Base-by-base conservation (phyloP, 1,284 basidiomycete species). In the Sutorius eximius region DNA sequence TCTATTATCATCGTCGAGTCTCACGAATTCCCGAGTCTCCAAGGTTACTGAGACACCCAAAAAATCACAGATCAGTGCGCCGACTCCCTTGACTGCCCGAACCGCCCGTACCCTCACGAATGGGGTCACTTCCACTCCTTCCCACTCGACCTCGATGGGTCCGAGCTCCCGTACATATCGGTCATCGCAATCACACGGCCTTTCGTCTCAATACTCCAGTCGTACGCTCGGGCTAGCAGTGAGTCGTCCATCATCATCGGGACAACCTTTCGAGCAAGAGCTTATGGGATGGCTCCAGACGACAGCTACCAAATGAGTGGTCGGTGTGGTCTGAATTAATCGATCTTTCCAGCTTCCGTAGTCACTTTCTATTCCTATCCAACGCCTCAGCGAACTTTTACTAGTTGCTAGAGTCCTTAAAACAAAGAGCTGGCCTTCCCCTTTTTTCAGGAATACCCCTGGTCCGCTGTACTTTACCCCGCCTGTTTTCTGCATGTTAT, bases 61-160 rank as follows among this genome's bases (percentile, higher is more conserved):
- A 77, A 92, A 92, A 73, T 88, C 88, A 10, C 80, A 89, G 64
- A 93, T 93, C 62, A 86, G 89, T 67, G 91, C 89, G 12, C 90
- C 90, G 5, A 91, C 90, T 2, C 90, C 90, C 5, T 76, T 93
- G 56, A 87, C 89, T 38, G 87, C 89, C 56, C 85, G 89, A 46
- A 78, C 81, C 16, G 75, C 83, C 9, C 81, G 89, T 57, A 82
- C 80, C 30, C 55, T 66, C 27, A 71, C 75, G 50, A 68, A 66
- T 10, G 79, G 80, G 52, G 77, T 80, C 20, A 77, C 83, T 27
- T 79, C 79, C 51, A 89, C 88, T 10, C 87, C 89, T 10, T 68
- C 67, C 18, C 77, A 82, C 59, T 62, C 75, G 37, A 75, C 80
- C 37, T 75, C 79, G 8, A 63, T 81, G 47, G 75, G 77, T 34